Conservation (phyloP, 345 rosid genomes). For the Nephelium lappaceum region DNA sequence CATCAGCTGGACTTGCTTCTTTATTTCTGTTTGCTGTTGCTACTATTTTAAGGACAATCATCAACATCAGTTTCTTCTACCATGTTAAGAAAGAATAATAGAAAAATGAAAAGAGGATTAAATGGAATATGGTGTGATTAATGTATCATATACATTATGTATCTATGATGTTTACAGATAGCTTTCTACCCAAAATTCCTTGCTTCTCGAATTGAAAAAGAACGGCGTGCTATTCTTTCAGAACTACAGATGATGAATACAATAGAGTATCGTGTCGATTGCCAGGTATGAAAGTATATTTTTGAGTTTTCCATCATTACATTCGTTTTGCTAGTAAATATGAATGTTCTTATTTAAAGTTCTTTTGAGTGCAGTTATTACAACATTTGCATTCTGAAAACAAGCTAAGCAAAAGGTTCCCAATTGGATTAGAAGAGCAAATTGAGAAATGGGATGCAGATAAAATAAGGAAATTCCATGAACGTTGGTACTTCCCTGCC, state of each 20-base stretch:
- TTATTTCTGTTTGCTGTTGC: background rate
- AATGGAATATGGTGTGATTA: constrained; percentile 9
- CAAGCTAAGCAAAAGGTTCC: constrained; percentile 96
- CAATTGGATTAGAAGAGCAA: constrained; percentile 97
- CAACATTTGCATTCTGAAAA: constrained; percentile 99
- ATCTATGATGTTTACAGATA: constrained; percentile 53
- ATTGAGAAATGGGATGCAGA: constrained; percentile 99
- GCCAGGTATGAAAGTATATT: constrained; percentile 65
- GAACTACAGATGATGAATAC: constrained; percentile 99
- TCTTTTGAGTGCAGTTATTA: constrained; percentile 61
- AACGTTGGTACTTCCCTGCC: constrained; percentile 98
- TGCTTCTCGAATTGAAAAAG: constrained; percentile 95
- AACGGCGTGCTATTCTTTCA: constrained; percentile 98
- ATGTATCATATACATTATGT: background rate
- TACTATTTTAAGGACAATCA: background rate
- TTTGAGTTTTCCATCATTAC: constrained; percentile 25
- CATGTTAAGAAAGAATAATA: background rate
- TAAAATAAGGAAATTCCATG: constrained; percentile 97
- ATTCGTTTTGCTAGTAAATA: constrained; percentile 17
- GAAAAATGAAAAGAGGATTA: background rate
- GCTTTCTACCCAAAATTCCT: constrained; percentile 97
- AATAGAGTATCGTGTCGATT: constrained; percentile 98
- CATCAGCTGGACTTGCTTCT: background rate
- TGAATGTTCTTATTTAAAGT: constrained; percentile 8
- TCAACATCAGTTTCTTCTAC: background rate